Percentiles rank a stretch among this genome's conserved stretches.
Evolutionary conservation across 179 eudicot genomes (phyloP).

Genomic region (Spinacia oleracea): DNA sequence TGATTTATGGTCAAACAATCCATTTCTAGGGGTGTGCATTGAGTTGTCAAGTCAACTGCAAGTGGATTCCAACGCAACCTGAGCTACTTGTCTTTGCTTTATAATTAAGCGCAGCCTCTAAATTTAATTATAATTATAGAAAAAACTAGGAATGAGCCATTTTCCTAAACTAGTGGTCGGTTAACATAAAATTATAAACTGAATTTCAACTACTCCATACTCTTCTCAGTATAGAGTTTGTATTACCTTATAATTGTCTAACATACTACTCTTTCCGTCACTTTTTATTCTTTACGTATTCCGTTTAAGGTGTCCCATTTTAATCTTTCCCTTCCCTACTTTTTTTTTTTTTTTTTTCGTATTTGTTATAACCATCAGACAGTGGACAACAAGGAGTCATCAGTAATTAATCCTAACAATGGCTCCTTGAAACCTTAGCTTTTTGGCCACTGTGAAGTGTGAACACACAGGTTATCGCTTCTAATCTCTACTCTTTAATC

Average conservation of each 20-base stretch:
- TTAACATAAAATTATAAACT: not conserved
- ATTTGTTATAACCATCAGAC: too few species aligned
- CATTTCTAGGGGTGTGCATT: not conserved
- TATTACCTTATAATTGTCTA: not conserved
- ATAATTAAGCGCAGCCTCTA: too few species aligned
- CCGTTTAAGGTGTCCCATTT: too few species aligned
- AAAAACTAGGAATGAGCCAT: too few species aligned
- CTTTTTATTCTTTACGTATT: too few species aligned
- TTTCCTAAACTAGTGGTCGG: not conserved
- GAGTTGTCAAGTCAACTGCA: not conserved
- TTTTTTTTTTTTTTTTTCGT: too few species aligned
- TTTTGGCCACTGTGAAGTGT: constrained; percentile 14
- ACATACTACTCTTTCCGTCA: not conserved
- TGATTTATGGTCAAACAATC: not conserved
- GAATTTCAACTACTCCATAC: not conserved
- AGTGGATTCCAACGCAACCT: not conserved
- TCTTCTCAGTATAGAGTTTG: not conserved
- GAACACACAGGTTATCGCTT: constrained; percentile 18
- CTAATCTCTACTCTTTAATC: constrained; percentile 20
- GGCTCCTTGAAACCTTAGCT: constrained; percentile 27
- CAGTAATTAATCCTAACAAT: constrained; percentile 20
- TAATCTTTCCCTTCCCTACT: too few species aligned
- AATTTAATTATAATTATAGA: too few species aligned
- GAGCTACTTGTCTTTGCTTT: not conserved
- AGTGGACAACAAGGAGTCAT: constrained; percentile 10